Evolutionary conservation across 2,329 filamentous ascomycete genomes (phyloP), one percentile per base, ranked within the genome.

Genomic region (Fusarium pseudocircinatum): DNA sequence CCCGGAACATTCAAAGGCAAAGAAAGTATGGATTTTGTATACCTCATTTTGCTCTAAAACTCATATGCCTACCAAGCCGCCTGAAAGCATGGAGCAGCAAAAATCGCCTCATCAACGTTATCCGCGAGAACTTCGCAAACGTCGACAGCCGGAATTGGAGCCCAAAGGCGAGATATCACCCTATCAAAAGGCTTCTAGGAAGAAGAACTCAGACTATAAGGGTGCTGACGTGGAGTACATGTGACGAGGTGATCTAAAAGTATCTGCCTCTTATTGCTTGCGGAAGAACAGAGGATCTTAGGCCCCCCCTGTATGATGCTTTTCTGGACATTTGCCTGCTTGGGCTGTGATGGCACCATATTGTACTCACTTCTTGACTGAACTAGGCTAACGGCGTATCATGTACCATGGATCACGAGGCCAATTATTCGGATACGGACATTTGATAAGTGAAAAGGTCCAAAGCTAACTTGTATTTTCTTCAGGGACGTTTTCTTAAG

Each of bases 281-380:
- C 1, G 12, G 12, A 14, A 20, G 12, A 26, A 46, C 7, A 13
- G 2, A 18, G 7, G 24, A 26, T 9, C 18, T 18, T 20, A 12
- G 24, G 0, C 28, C 12, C 22, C 37, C 0, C 12, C 4, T 3
- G 8, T 15, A 10, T 22, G 24, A 7, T 28, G 24, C 3, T 0
- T 14, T 22, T 7, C 8, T 28, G 26, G 26, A 28, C 18, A 0
- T 46, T 46, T 15, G 9, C 26, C 6, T 22, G 18, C 18, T 28
- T 46, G 9, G 8, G 18, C 5, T 44, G 16, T 28, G 2, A 15
- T 28, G 12, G 12, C 14, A 20, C 16, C 26, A 0, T 4, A 9
- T 0, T 6, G 4, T 6, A 26, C 16, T 20, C 7, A 26, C 43
- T 14, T 4, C 4, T 28, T 26, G 2, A 46, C 18, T 28, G 12